Conservation (phyloP, 495 filamentous ascomycete species). For the Eremomyces bilateralis region DNA sequence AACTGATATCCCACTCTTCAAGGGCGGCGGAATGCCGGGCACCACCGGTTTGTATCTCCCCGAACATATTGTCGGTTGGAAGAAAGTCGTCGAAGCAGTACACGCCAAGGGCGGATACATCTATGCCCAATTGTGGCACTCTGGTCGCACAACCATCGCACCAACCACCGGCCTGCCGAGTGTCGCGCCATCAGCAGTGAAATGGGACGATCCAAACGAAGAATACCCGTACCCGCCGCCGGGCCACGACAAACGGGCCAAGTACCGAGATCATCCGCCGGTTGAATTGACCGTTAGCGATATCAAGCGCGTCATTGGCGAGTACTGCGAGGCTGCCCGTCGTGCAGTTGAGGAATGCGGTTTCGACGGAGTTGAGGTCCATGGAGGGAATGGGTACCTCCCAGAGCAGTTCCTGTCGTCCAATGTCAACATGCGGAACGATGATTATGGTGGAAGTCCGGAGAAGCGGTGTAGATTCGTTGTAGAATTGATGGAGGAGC, state of each 20-base stretch:
- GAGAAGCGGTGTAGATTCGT: conserved; percentile 16
- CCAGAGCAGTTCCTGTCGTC: conserved; percentile 17
- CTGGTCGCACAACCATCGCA: conserved; percentile 27
- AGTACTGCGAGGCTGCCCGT: conserved; percentile 19
- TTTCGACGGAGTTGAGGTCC: conserved; percentile 33
- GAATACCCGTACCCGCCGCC: conserved; percentile 20
- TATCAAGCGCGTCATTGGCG: conserved; percentile 21
- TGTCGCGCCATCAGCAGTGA: conserved; percentile 20
- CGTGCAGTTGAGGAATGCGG: conserved; percentile 18
- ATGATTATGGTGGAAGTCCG: conserved; percentile 17
- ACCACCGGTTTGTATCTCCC: conserved; percentile 28
- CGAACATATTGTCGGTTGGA: conserved; percentile 28
- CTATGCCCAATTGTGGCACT: conserved; percentile 31
- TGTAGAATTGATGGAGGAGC: conserved; percentile 15
- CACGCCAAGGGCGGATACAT: conserved; percentile 30
- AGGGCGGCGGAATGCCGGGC: conserved; percentile 26
- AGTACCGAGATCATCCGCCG: conserved; percentile 25
- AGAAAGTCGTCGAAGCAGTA: conserved; percentile 28
- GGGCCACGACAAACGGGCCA: conserved; percentile 18
- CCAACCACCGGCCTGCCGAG: conserved; percentile 21
- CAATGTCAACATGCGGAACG: conserved; percentile 16
- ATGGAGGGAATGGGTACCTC: conserved; percentile 16
- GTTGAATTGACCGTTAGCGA: conserved; percentile 24
- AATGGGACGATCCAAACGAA: conserved; percentile 22
- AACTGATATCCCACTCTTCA: too few species aligned